Evolutionary conservation across 108 stramenopile species (phyloP), one percentile per base, ranked within the genome.

Genomic region (Discostella stelligeroides): DNA sequence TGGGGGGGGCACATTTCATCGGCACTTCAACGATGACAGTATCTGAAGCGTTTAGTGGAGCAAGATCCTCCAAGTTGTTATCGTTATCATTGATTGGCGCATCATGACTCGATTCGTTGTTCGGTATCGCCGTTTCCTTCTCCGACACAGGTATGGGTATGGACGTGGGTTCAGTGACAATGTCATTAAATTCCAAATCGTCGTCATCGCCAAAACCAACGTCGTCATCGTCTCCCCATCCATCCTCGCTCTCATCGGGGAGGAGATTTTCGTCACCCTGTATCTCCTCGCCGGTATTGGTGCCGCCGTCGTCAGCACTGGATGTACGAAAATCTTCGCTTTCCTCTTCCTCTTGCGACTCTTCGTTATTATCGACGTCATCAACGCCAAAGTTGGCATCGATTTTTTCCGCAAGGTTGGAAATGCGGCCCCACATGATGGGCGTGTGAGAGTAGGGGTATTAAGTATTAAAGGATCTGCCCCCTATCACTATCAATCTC

Each of bases 401-500:
- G 29, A 76, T 61, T 42, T 69, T 56, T 49, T 69, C 75, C 38
- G 76, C 65, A 42, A 78, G 34, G 48, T 78, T 55, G 49, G 76
- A 66, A 4, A 78, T 55, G 1, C 59, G 55, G 46, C 76, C 70
- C 76, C 76, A 78, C 76, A 78, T 78, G 49, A 28, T 63, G 56
- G 37, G 12, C 27, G 42, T 49, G 46, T 18, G 46, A 18, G 46
- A 18, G 46, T n/a, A n/a, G n/a, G n/a, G n/a, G n/a, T n/a, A n/a
- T n/a, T n/a, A n/a, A n/a, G n/a, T n/a, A n/a, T n/a, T n/a, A n/a
- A n/a, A n/a, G n/a, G n/a, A n/a, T n/a, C n/a, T n/a, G n/a, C n/a
- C n/a, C n/a, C n/a, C n/a, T n/a, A n/a, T n/a, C n/a, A n/a, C n/a
- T n/a, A n/a, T n/a, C n/a, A n/a, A n/a, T n/a, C n/a, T n/a, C n/a